These are phyloP conservation scores for Citrullus mucosospermus DNA, from an alignment of 306 rosid genomes.

Conservation along the genomic window DNA sequence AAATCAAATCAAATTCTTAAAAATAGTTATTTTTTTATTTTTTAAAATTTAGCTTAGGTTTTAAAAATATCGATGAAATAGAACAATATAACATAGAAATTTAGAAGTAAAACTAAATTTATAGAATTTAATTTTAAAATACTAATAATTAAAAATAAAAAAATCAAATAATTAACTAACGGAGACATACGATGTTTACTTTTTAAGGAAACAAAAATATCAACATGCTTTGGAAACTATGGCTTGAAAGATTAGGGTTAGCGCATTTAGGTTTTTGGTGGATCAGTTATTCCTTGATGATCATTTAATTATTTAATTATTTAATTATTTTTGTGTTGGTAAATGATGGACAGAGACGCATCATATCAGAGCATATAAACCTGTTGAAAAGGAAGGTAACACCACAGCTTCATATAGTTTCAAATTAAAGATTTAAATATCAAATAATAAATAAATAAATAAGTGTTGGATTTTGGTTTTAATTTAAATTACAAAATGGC, in stretches of 20 bases:
- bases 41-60: no score
- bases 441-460: not conserved
- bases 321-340: not conserved
- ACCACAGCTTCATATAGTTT: not conserved
- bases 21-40: no score
- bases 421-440: not conserved
- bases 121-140: no score
- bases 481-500: not conserved
- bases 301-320: not conserved
- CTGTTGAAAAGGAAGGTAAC: constrained; percentile 28
- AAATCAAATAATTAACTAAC: no score
- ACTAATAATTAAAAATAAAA: no score
- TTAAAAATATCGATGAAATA: no score
- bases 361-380: constrained; percentile 18
- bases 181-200: no score
- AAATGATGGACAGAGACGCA: constrained; percentile 21
- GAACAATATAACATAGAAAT: no score
- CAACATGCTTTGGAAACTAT: not conserved
- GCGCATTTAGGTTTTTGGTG: not conserved
- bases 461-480: not conserved
- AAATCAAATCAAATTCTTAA: no score
- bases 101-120: no score
- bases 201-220: not conserved
- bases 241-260: not conserved
- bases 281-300: not conserved